Conservation (phyloP, 768 basidiomycete species). For the Tulasnella sp. region DNA sequence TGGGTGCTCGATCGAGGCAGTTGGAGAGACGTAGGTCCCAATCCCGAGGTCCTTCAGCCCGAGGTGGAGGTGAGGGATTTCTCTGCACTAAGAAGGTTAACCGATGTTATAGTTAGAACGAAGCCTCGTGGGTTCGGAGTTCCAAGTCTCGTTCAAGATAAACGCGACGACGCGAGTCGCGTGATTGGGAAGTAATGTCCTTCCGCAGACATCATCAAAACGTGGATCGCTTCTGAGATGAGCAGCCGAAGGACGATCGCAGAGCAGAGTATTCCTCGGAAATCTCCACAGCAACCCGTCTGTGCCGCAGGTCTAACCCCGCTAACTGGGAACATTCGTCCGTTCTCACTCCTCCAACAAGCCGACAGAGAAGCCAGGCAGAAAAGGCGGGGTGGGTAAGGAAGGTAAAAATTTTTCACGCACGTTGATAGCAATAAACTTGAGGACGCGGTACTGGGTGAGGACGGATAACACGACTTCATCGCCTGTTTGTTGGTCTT, state of each 20-base stretch:
- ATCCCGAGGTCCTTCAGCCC: constrained; percentile 84
- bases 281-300: background rate
- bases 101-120: background rate
- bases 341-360: background rate
- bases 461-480: constrained; percentile 94
- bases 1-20: constrained; percentile 43
- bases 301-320: background rate
- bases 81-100: constrained; percentile 63
- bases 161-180: background rate
- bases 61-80: constrained; percentile 74
- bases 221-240: background rate
- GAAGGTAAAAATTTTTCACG: constrained; percentile 35
- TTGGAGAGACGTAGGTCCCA: constrained; percentile 73
- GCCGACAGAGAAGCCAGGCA: background rate
- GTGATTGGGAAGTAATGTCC: background rate
- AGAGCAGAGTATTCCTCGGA: background rate
- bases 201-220: background rate
- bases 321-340: background rate
- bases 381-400: constrained; percentile 17
- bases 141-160: background rate
- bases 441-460: constrained; percentile 96
- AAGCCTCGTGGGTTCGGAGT: background rate
- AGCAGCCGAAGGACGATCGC: background rate
- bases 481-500: constrained; percentile 88
- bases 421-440: constrained; percentile 97